Percentiles rank a stretch among this genome's conserved stretches.
These are phyloP conservation scores for Lecanoromycetidae sp. DNA, from an alignment of 2,329 filamentous ascomycete genomes.

Conservation along the genomic window DNA sequence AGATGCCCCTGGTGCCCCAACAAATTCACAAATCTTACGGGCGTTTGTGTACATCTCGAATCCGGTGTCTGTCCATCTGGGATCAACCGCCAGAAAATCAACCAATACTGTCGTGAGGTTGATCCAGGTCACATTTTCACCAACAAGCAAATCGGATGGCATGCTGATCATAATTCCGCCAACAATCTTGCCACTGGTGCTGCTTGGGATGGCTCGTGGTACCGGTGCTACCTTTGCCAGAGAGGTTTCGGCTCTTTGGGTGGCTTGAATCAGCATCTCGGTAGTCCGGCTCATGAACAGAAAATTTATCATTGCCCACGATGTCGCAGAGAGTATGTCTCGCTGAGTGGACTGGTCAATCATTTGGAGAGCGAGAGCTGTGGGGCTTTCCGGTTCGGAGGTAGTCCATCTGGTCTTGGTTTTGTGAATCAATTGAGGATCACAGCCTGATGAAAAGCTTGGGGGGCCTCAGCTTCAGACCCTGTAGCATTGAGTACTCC, in stretches of 20 bases:
- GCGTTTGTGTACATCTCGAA: constrained; percentile 13
- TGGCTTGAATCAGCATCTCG: constrained; percentile 12
- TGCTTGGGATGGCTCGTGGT: constrained; percentile 11
- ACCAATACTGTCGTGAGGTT: constrained; percentile 6
- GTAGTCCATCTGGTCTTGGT: constrained; percentile 1
- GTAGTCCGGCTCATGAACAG: constrained; percentile 9
- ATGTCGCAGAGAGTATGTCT: constrained; percentile 7
- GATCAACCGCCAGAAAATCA: constrained; percentile 12
- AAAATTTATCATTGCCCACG: constrained; percentile 13
- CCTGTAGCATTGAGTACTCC: too few species aligned
- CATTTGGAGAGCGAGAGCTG: constrained; percentile 15
- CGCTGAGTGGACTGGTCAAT: constrained; percentile 12
- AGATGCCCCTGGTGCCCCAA: constrained; percentile 12
- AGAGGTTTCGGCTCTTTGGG: constrained; percentile 2
- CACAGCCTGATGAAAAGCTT: too few species aligned
- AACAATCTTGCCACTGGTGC: constrained; percentile 3
- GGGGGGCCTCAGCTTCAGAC: too few species aligned
- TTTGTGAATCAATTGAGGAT: constrained; percentile 10
- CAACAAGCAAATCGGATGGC: constrained; percentile 9
- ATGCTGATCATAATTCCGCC: background rate
- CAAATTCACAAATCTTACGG: constrained; percentile 13
- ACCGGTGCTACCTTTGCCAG: constrained; percentile 13
- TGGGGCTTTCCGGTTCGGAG: constrained; percentile 9
- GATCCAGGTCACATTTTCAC: constrained; percentile 14
- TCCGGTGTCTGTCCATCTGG: constrained; percentile 10